Evolutionary conservation across 2,329 filamentous ascomycete genomes (phyloP).

Genomic region (Xylaria sp.): DNA sequence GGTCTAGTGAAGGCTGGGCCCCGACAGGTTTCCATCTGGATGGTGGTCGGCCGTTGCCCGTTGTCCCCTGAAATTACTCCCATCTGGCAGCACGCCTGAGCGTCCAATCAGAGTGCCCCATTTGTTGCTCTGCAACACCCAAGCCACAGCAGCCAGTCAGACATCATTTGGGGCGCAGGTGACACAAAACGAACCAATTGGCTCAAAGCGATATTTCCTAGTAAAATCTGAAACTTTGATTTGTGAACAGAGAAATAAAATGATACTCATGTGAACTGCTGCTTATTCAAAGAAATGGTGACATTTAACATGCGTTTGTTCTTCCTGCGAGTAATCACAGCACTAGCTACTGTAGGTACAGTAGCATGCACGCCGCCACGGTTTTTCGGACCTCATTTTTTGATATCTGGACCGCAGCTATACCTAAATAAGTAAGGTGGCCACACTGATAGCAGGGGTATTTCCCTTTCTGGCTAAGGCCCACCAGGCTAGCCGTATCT

Average conservation of each 20-base stretch:
- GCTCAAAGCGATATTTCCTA: constrained; percentile 4
- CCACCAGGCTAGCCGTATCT: no score
- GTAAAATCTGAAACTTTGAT: background rate
- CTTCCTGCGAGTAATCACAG: background rate
- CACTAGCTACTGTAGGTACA: background rate
- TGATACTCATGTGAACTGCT: background rate
- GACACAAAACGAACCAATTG: background rate
- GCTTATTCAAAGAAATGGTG: constrained; percentile 16
- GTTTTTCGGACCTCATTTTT: no score
- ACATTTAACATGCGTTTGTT: constrained; percentile 7
- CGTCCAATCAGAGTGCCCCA: constrained; percentile 34
- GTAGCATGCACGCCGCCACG: background rate
- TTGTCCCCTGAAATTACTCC: constrained; percentile 36
- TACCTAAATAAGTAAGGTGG: no score
- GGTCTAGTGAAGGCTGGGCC: constrained; percentile 17
- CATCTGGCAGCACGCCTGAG: constrained; percentile 7
- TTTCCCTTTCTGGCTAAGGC: no score
- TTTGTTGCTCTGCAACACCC: constrained; percentile 17
- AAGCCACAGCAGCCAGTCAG: constrained; percentile 14
- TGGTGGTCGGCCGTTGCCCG: constrained; percentile 1
- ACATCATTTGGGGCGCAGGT: constrained; percentile 16
- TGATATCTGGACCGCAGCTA: no score
- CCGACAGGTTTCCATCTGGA: constrained; percentile 28
- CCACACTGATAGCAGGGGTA: no score
- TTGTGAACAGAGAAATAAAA: background rate